Conservation (phyloP, 169 alveolate species). For the Plasmodium gallinaceum region DNA sequence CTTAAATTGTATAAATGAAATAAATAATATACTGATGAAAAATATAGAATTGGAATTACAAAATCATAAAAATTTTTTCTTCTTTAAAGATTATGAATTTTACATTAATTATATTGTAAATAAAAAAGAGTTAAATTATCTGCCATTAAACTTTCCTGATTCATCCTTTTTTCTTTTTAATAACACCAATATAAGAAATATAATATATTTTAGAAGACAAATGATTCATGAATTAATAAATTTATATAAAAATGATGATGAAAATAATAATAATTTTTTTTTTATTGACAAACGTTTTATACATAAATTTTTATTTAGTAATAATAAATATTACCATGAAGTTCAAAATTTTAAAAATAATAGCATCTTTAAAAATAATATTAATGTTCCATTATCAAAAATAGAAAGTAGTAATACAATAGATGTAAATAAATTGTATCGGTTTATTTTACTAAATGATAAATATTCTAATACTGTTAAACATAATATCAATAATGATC, state of each 20-base stretch:
- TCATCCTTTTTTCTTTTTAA: conserved; percentile 62
- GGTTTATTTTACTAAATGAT: neutral
- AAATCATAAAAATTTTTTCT: conserved; percentile 43
- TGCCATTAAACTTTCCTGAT: conserved; percentile 41
- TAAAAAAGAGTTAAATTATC: conserved; percentile 22
- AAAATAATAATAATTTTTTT: conserved; percentile 17
- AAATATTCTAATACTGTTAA: neutral
- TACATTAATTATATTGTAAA: conserved; percentile 58
- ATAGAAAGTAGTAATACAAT: neutral
- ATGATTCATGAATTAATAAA: conserved; percentile 65
- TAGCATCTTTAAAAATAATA: neutral
- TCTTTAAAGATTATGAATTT: conserved; percentile 64
- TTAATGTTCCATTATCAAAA: neutral
- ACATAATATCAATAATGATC: neutral
- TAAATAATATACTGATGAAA: too few relatives aligned
- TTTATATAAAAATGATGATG: conserved; percentile 17
- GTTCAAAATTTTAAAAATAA: conserved; percentile 2
- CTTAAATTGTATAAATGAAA: too few relatives aligned
- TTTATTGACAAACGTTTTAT: conserved; percentile 46
- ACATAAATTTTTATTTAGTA: conserved; percentile 46
- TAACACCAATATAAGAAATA: conserved; percentile 49
- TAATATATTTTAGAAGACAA: conserved; percentile 55
- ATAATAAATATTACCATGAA: conserved; percentile 19
- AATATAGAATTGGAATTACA: neutral
- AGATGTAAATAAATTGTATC: neutral